These are phyloP conservation scores for Phytophthora foliorum DNA, from an alignment of 352 stramenopile genomes.

Conservation along the genomic window DNA sequence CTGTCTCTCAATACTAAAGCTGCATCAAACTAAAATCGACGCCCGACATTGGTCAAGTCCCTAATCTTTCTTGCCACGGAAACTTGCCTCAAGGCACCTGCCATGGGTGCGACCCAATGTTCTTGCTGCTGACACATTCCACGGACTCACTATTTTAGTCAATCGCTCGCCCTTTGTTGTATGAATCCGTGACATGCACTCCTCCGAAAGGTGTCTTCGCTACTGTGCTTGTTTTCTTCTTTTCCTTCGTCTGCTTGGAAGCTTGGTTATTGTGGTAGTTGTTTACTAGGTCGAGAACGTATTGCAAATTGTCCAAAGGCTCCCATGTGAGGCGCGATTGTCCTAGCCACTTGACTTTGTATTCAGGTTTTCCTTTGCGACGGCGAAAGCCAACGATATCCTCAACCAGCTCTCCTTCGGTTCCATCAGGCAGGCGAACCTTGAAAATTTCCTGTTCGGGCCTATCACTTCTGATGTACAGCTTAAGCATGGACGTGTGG, in stretches of 20 bases:
- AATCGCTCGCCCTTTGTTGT: too few relatives aligned
- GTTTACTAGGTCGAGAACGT: conserved; percentile 6
- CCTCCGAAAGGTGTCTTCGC: not conserved
- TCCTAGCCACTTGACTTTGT: conserved; percentile 13
- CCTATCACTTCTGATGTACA: not conserved
- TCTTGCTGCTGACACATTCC: too few relatives aligned
- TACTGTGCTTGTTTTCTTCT: not conserved
- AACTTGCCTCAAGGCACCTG: too few relatives aligned
- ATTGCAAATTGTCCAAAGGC: conserved; percentile 9
- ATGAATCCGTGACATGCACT: not conserved
- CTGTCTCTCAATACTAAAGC: not conserved
- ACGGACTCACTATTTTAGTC: too few relatives aligned
- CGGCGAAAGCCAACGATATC: conserved; percentile 10
- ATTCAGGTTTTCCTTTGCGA: not conserved
- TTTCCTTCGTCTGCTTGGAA: not conserved
- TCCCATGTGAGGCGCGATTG: conserved; percentile 9
- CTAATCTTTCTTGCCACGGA: too few relatives aligned
- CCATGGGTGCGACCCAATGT: too few relatives aligned
- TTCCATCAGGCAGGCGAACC: conserved; percentile 1
- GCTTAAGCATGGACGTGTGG: conserved; percentile 7
- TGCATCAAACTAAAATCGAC: not conserved
- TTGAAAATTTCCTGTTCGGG: conserved; percentile 1
- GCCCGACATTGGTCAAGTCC: too few relatives aligned
- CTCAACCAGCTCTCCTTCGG: conserved; percentile 14
- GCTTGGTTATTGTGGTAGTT: not conserved